A percentile compares a stretch with the other conserved stretches of the same genome.
Evolutionary conservation across 2,329 filamentous ascomycete genomes (phyloP).

Genomic region (Sclerotiophoma versabilis): DNA sequence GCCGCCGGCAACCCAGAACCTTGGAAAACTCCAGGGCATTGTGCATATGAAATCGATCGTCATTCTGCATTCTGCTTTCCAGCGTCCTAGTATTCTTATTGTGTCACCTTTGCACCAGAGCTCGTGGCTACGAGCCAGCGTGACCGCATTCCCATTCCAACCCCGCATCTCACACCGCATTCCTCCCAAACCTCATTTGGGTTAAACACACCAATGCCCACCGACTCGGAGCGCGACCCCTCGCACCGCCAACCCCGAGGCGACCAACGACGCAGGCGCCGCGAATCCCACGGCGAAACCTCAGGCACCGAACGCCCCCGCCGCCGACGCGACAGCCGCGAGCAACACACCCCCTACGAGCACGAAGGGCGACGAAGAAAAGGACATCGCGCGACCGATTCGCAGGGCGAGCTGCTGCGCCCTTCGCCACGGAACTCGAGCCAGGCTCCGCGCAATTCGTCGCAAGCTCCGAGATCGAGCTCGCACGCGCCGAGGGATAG

Average conservation of each 20-base stretch:
- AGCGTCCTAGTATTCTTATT: slow-evolving; percentile 4
- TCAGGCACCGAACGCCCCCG: slow-evolving; percentile 31
- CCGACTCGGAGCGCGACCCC: slow-evolving; percentile 23
- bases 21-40: slow-evolving; percentile 18
- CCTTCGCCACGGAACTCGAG: slow-evolving; percentile 6
- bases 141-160: slow-evolving; percentile 16
- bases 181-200: background rate
- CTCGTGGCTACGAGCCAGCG: slow-evolving; percentile 5
- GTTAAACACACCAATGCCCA: slow-evolving; percentile 3
- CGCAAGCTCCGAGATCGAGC: slow-evolving; percentile 8
- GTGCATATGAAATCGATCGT: slow-evolving; percentile 33
- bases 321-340: slow-evolving; percentile 27
- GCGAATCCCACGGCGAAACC: slow-evolving; percentile 37
- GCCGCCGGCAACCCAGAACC: slow-evolving; percentile 15
- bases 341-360: slow-evolving; percentile 30
- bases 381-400: slow-evolving; percentile 51
- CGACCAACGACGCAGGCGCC: slow-evolving; percentile 38
- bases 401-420: slow-evolving; percentile 44
- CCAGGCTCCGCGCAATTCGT: slow-evolving; percentile 9
- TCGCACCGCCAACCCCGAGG: slow-evolving; percentile 33
- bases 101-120: background rate
- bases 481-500: slow-evolving; percentile 15
- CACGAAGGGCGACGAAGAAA: slow-evolving; percentile 38
- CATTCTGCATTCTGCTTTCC: background rate
- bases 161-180: slow-evolving; percentile 26